These are phyloP conservation scores for Rutstroemia sp. DNA, from an alignment of 2,329 filamentous ascomycete genomes.

Conservation along the genomic window DNA sequence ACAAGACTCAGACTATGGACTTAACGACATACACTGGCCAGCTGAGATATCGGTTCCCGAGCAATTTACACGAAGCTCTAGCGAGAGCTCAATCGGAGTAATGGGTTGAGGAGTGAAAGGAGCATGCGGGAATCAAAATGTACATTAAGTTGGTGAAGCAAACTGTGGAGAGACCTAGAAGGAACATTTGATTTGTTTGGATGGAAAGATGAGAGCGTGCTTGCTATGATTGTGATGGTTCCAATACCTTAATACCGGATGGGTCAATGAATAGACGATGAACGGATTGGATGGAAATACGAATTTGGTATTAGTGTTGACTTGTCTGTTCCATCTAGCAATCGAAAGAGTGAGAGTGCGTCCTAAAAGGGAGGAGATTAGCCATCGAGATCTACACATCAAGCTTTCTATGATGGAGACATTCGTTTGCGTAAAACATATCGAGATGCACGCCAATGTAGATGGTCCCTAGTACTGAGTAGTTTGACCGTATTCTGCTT, in stretches of 20 bases:
- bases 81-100: conserved; percentile 52
- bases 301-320: too few species aligned
- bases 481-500: too few species aligned
- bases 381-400: too few species aligned
- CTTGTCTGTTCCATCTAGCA: too few species aligned
- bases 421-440: too few species aligned
- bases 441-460: too few species aligned
- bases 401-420: too few species aligned
- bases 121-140: not conserved
- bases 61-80: conserved; percentile 79
- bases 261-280: not conserved
- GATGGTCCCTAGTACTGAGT: too few species aligned
- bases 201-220: not conserved
- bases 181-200: conserved; percentile 2
- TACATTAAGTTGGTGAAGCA: not conserved
- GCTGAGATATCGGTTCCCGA: conserved; percentile 83
- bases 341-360: too few species aligned
- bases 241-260: not conserved
- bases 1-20: conserved; percentile 78
- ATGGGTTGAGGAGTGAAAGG: not conserved
- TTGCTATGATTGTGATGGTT: not conserved
- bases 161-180: not conserved
- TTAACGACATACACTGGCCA: conserved; percentile 90
- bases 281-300: not conserved
- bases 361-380: too few species aligned